Evolutionary conservation across 495 filamentous ascomycete species (phyloP).

Genomic region (Hypoxylon cercidicola): DNA sequence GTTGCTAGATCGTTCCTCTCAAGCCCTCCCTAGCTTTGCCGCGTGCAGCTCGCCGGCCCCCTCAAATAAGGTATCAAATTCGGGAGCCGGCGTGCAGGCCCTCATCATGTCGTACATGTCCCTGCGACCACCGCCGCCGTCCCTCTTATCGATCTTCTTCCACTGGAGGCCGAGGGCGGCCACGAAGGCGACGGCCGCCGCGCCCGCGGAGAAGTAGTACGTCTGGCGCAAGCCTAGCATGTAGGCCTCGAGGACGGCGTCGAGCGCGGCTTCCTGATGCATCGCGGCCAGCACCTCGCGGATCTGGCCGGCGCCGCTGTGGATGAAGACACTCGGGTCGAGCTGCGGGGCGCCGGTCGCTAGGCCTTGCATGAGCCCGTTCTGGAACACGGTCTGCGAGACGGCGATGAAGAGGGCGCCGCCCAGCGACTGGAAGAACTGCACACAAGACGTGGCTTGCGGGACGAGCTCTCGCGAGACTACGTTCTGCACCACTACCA

Average conservation of each 20-base stretch:
- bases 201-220: conserved; percentile 57
- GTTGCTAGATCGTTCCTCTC: not conserved
- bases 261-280: conserved; percentile 38
- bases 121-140: not conserved
- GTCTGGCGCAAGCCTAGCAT: conserved; percentile 55
- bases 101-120: conserved; percentile 1
- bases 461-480: conserved; percentile 66
- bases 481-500: conserved; percentile 64
- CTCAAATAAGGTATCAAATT: conserved; percentile 31
- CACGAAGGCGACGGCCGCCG: conserved; percentile 53
- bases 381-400: conserved; percentile 73
- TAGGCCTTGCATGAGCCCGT: conserved; percentile 60
- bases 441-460: conserved; percentile 70
- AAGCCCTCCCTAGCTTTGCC: conserved; percentile 21
- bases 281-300: conserved; percentile 47
- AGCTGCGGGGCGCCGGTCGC: conserved; percentile 43
- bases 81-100: conserved; percentile 28
- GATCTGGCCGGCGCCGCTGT: conserved; percentile 58
- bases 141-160: conserved; percentile 58
- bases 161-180: conserved; percentile 53
- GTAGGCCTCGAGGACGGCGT: conserved; percentile 55
- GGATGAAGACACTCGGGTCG: conserved; percentile 51
- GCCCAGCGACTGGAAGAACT: conserved; percentile 74
- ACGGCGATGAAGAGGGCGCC: conserved; percentile 76
- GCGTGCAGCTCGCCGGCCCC: conserved; percentile 32